phyloP scores from a whole-genome alignment of 805 yeast species.

The Candida maltosa region DNA sequence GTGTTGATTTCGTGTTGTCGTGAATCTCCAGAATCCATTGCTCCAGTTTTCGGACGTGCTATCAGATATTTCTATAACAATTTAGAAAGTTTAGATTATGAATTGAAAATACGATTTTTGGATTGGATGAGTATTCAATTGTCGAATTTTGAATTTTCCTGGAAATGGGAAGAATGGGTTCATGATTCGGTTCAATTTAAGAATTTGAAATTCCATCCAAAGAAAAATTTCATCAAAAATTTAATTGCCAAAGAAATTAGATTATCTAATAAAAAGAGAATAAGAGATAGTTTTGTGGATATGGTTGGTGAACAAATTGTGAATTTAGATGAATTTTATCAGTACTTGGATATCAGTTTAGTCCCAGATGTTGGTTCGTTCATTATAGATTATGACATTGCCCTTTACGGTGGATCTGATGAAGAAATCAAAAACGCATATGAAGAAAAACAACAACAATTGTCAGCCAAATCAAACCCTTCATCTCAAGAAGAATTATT shows the following conservation, averaged over 20 bases:
- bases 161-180: conserved; percentile 98
- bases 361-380: conserved; percentile 22
- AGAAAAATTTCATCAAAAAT: conserved; percentile 68
- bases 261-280: conserved; percentile 69
- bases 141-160: conserved; percentile 88
- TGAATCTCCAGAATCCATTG: conserved; percentile 70
- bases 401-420: conserved; percentile 30
- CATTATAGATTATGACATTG: conserved; percentile 31
- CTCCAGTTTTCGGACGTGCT: conserved; percentile 93
- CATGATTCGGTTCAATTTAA: conserved; percentile 47
- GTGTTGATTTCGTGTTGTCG: conserved; percentile 83
- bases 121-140: conserved; percentile 94
- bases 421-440: conserved; percentile 23
- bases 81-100: conserved; percentile 68
- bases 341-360: conserved; percentile 36
- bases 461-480: conserved; percentile 11
- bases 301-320: conserved; percentile 29
- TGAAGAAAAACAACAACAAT: conserved; percentile 20
- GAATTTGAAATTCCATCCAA: conserved; percentile 62
- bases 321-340: conserved; percentile 34
- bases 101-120: conserved; percentile 64
- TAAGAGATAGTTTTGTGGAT: conserved; percentile 59
- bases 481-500: conserved; percentile 38
- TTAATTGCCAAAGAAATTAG: conserved; percentile 81
- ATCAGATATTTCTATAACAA: conserved; percentile 76